A percentile compares a stretch with the other conserved stretches of the same genome.
These are phyloP conservation scores for Camelina hispida DNA, from an alignment of 345 rosid genomes.

Conservation along the genomic window DNA sequence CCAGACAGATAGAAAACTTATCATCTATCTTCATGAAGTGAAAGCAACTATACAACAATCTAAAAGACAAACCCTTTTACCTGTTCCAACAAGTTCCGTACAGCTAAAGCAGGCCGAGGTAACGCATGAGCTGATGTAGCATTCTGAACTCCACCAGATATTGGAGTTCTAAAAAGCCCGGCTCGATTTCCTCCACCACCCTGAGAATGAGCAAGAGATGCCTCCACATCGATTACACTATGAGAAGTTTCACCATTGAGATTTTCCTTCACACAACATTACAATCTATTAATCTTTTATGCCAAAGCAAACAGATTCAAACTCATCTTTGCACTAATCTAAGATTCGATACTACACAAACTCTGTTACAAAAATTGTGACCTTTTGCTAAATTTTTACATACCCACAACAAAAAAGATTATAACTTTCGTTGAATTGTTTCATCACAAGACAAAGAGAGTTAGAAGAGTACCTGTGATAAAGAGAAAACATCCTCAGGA, in stretches of 20 bases:
- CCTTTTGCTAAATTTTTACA: not conserved
- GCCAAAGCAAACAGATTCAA: conserved; percentile 42
- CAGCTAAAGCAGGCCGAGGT: conserved; percentile 95
- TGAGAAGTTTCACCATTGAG: conserved; percentile 46
- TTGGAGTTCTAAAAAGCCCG: conserved; percentile 95
- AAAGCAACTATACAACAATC: not conserved
- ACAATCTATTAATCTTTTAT: conserved; percentile 49
- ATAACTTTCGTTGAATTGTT: not conserved
- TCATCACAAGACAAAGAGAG: not conserved
- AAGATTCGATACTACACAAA: conserved; percentile 26
- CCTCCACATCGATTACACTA: conserved; percentile 54
- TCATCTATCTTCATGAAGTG: not conserved
- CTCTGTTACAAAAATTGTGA: not conserved
- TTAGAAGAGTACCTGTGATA: conserved; percentile 54
- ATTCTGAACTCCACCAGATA: conserved; percentile 98
- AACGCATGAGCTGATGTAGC: conserved; percentile 98
- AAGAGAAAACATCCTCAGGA: conserved; percentile 55
- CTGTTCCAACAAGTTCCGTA: conserved; percentile 97
- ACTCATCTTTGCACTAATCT: conserved; percentile 21
- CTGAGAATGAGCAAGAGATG: conserved; percentile 52
- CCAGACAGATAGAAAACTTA: conserved; percentile 6
- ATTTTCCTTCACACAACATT: conserved; percentile 63
- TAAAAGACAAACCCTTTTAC: conserved; percentile 44
- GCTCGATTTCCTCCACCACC: conserved; percentile 82
- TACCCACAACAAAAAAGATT: not conserved